Base-by-base conservation (phyloP, 352 stramenopile genomes). In the Globisporangium nagaii region DNA sequence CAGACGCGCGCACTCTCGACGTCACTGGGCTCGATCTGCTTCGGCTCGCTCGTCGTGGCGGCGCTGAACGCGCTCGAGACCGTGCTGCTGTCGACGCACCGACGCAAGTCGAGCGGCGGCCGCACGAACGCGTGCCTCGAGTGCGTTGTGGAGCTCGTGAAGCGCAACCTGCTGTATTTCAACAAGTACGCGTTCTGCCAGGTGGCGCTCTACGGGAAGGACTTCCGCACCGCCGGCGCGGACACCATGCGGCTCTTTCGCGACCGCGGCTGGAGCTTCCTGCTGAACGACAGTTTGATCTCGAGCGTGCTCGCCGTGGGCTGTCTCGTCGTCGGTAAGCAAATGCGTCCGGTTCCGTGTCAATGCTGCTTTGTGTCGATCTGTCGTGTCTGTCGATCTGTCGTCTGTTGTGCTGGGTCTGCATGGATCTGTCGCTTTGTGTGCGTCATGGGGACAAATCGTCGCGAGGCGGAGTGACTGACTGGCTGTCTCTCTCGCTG, bases 111-210 rank as follows among this genome's bases (percentile, higher is more conserved):
- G 6, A 71, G 68, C 25, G 25, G 48, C 4, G 51, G 51, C 6
- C 86, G 74, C 40, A 65, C 76, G 2, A 94, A 94, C 44, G 84
- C 81, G 27, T 94, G 78, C 32, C 65, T 94, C n/a, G 84, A 92
- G 52, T 94, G 82, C 53, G 62, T 94, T 32, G 74, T 91, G 37
- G 70, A 71, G 49, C 56, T 90, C 30, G 75, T 90, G 13, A 76
- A 77, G 41, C 75, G 73, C 42, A 90, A 90, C 55, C 71, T 90
- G 58, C 65, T 85, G 49, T 85, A 88, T 36, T 95, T 90, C 52
- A 95, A 95, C 73, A 95, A 95, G 62, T 95, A 83, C 57, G 84
- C 84, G 3, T 93, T 92, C 53, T 92, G 82, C 46, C 84, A 93
- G 31, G 73, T 95, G 25, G 82, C 82, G 20, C 68, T 95, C n/a